These are phyloP conservation scores for Populus alba DNA, from an alignment of 345 rosid genomes.

Conservation along the genomic window DNA sequence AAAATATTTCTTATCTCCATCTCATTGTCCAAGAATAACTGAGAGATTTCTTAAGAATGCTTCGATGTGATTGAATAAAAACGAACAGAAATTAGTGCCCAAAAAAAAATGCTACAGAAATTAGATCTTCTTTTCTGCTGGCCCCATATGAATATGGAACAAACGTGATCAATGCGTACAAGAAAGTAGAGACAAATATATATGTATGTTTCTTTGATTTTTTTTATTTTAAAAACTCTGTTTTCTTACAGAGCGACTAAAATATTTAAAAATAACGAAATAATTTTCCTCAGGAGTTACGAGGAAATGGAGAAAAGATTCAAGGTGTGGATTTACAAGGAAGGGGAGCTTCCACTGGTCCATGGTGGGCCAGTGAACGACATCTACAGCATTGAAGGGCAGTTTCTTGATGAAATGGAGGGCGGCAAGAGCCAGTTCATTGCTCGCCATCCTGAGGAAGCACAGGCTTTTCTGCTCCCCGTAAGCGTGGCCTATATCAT, in stretches of 20 bases:
- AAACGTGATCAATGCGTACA: neutral
- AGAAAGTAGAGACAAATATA: neutral
- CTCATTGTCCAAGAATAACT: neutral
- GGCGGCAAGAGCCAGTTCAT: slow-evolving; percentile 25
- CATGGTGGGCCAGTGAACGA: slow-evolving; percentile 48
- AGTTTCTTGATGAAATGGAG: slow-evolving; percentile 58
- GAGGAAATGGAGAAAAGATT: slow-evolving; percentile 58
- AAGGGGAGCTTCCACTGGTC: slow-evolving; percentile 55
- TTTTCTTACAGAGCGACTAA: neutral
- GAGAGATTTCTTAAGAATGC: neutral
- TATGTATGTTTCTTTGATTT: too few species aligned
- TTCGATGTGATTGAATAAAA: neutral
- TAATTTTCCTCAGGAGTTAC: slow-evolving; percentile 41
- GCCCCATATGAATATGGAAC: neutral
- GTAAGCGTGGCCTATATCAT: slow-evolving; percentile 43
- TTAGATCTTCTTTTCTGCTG: neutral
- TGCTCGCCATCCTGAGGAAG: slow-evolving; percentile 50
- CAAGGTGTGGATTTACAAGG: slow-evolving; percentile 58
- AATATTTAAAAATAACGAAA: neutral
- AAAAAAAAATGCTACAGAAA: neutral
- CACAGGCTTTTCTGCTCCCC: slow-evolving; percentile 52
- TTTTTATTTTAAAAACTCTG: too few species aligned
- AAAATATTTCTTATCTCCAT: neutral
- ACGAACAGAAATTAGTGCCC: neutral
- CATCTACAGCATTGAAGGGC: slow-evolving; percentile 59